Conservation (phyloP, 495 filamentous ascomycete species). For the Penicillium roqueforti region DNA sequence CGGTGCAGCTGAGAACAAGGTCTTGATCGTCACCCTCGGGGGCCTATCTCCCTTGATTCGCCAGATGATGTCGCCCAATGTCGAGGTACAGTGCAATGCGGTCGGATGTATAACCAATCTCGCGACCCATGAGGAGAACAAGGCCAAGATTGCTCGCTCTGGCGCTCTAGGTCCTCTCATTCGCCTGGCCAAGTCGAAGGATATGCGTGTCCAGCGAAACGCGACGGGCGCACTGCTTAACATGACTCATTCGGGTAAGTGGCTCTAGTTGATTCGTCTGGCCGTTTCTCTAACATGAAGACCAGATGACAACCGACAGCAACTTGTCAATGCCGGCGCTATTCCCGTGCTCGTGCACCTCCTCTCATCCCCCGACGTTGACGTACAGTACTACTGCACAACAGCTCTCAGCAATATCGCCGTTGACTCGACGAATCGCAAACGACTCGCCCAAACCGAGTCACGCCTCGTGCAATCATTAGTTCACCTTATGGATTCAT, state of each 20-base stretch:
- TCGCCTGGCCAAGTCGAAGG: conserved; percentile 89
- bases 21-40: conserved; percentile 87
- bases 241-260: conserved; percentile 96
- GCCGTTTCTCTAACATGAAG: conserved; percentile 3
- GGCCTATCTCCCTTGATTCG: conserved; percentile 89
- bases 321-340: conserved; percentile 92
- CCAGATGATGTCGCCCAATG: conserved; percentile 98
- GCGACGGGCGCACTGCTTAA: conserved; percentile 94
- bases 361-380: conserved; percentile 84
- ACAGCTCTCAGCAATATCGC: conserved; percentile 98
- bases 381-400: conserved; percentile 99
- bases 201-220: conserved; percentile 97
- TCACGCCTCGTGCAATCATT: conserved; percentile 85
- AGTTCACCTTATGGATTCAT: conserved; percentile 94
- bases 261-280: not conserved
- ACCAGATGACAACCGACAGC: conserved; percentile 94
- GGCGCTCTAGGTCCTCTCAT: conserved; percentile 89
- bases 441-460: conserved; percentile 84
- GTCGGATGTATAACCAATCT: conserved; percentile 98
- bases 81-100: conserved; percentile 98
- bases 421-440: conserved; percentile 85
- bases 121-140: conserved; percentile 98
- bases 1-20: conserved; percentile 87
- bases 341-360: conserved; percentile 95
- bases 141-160: conserved; percentile 95